A percentile compares a stretch with the other conserved stretches of the same genome.
phyloP scores from a whole-genome alignment of 2,329 filamentous ascomycete species.

The Aspergillus intermedius region DNA sequence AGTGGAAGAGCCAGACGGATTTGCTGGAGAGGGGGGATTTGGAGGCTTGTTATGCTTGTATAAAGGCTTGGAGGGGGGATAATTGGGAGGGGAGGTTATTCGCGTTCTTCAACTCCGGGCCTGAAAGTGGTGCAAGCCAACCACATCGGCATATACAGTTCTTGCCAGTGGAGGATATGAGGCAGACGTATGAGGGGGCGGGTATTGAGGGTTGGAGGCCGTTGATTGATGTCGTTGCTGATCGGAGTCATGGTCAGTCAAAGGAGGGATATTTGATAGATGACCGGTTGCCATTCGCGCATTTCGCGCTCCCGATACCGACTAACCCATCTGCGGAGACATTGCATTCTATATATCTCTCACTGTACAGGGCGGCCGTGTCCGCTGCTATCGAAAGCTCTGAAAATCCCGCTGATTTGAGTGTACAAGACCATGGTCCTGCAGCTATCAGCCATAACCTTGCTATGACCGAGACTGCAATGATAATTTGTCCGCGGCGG shows the following conservation, averaged over 20 bases:
- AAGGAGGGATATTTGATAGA: slow-evolving; percentile 17
- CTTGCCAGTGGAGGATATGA: slow-evolving; percentile 42
- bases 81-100: slow-evolving; percentile 27
- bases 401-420: slow-evolving; percentile 10
- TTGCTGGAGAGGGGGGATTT: slow-evolving; percentile 40
- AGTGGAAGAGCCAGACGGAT: slow-evolving; percentile 38
- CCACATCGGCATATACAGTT: slow-evolving; percentile 45
- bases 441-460: slow-evolving; percentile 53
- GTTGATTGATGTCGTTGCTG: slow-evolving; percentile 38
- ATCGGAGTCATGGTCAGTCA: slow-evolving; percentile 5
- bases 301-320: slow-evolving; percentile 42
- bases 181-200: neutral
- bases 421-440: slow-evolving; percentile 19
- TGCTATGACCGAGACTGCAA: slow-evolving; percentile 48
- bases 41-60: slow-evolving; percentile 34
- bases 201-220: slow-evolving; percentile 39
- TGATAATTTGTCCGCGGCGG: slow-evolving; percentile 49
- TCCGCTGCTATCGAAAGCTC: slow-evolving; percentile 19
- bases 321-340: slow-evolving; percentile 32
- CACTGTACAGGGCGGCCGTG: slow-evolving; percentile 37
- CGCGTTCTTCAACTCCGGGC: slow-evolving; percentile 46
- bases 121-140: slow-evolving; percentile 44
- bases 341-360: slow-evolving; percentile 33
- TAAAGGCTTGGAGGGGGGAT: slow-evolving; percentile 33
- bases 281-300: slow-evolving; percentile 43